phyloP scores from a whole-genome alignment of 2,329 filamentous ascomycete genomes.

The Thielaviopsis populi region DNA sequence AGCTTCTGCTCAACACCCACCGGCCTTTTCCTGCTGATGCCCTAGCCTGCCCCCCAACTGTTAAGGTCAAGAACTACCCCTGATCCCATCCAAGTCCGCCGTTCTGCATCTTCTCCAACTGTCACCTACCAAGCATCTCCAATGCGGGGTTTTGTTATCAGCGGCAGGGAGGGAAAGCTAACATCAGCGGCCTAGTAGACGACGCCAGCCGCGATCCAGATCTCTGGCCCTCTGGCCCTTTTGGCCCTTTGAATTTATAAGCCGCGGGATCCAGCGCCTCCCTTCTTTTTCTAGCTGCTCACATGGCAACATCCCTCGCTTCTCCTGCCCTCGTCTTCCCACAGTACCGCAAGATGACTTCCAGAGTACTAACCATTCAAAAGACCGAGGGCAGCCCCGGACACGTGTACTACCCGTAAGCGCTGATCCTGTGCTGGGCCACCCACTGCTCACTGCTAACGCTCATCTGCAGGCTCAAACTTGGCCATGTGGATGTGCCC shows the following conservation, averaged over 20 bases:
- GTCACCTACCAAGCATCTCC: neutral
- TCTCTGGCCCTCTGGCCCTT: no score
- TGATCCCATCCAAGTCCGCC: neutral
- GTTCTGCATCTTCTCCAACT: neutral
- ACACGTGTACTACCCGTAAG: conserved; percentile 69
- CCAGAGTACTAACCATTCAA: conserved; percentile 40
- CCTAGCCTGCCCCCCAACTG: neutral
- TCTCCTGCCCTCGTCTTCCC: conserved; percentile 11
- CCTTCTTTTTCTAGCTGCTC: neutral
- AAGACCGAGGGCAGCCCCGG: conserved; percentile 71
- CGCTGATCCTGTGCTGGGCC: neutral
- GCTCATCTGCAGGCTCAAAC: conserved; percentile 32
- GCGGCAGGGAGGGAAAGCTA: neutral
- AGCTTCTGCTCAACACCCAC: no score
- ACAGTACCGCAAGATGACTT: conserved; percentile 10
- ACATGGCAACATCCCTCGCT: conserved; percentile 7
- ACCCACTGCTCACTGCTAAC: neutral
- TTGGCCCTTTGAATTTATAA: neutral
- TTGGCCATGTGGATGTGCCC: conserved; percentile 48
- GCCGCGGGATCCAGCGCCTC: neutral
- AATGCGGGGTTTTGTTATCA: neutral
- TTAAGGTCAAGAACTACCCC: neutral
- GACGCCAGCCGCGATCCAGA: neutral
- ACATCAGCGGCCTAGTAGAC: neutral
- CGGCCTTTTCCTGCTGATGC: neutral